Conservation (phyloP, 495 filamentous ascomycete species). For the Thermothielavioides terrestris region DNA sequence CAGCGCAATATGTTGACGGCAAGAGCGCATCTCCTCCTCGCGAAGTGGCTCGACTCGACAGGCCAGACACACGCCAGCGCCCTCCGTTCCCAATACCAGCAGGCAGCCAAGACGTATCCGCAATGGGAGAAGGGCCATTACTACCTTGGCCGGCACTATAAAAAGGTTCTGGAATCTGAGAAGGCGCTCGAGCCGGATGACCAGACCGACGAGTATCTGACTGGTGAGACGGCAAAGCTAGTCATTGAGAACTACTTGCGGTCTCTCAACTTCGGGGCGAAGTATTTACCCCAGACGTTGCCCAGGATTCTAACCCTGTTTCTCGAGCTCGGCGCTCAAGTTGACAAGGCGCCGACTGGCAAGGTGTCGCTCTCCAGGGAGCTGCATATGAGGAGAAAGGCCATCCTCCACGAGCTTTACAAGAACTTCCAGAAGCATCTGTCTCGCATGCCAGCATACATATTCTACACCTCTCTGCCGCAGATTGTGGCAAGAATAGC, state of each 20-base stretch:
- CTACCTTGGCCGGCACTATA: slow-evolving; percentile 94
- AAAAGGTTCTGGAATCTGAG: slow-evolving; percentile 87
- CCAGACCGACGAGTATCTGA: slow-evolving; percentile 47
- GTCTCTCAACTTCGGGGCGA: slow-evolving; percentile 76
- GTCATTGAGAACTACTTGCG: slow-evolving; percentile 90
- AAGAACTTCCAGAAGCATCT: slow-evolving; percentile 64
- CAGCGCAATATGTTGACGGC: slow-evolving; percentile 50
- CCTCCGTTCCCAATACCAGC: slow-evolving; percentile 68
- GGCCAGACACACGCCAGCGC: slow-evolving; percentile 78
- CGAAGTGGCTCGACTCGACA: slow-evolving; percentile 92
- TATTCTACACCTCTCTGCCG: slow-evolving; percentile 85
- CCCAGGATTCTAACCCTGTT: slow-evolving; percentile 86
- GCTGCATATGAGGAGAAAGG: slow-evolving; percentile 46
- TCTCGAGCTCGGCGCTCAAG: slow-evolving; percentile 77
- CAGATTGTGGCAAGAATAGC: slow-evolving; percentile 90
- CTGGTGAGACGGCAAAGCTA: slow-evolving; percentile 75
- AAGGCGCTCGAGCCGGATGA: slow-evolving; percentile 62
- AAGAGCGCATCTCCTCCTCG: slow-evolving; percentile 71
- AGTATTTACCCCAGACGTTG: slow-evolving; percentile 90
- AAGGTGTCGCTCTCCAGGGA: slow-evolving; percentile 55
- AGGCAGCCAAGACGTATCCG: slow-evolving; percentile 51
- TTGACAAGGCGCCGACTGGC: slow-evolving; percentile 57
- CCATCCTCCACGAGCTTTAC: slow-evolving; percentile 63
- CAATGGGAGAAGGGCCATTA: slow-evolving; percentile 97
- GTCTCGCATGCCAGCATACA: slow-evolving; percentile 67